phyloP scores from a whole-genome alignment of 129 eudicot genomes.

The Calendula officinalis region DNA sequence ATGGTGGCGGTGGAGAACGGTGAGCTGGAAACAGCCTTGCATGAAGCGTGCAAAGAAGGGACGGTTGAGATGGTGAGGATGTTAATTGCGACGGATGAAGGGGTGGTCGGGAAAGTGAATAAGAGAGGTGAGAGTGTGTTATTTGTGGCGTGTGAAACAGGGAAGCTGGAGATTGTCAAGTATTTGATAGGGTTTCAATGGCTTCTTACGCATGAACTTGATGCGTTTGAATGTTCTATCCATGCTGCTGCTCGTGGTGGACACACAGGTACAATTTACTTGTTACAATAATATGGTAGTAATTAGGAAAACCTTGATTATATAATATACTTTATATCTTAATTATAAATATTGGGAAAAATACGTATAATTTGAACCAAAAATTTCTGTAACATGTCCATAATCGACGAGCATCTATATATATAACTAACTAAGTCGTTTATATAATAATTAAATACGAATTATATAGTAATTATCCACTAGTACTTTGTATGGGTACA shows the following conservation, averaged over 20 bases:
- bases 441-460: too few species aligned
- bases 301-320: too few species aligned
- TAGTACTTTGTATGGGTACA: too few species aligned
- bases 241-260: conserved; percentile 64
- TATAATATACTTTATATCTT: too few species aligned
- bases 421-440: too few species aligned
- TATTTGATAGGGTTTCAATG: conserved; percentile 31
- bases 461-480: too few species aligned
- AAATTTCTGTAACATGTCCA: too few species aligned
- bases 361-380: too few species aligned
- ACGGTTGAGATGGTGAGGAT: conserved; percentile 29
- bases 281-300: too few species aligned
- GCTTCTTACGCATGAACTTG: conserved; percentile 48
- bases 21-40: conserved; percentile 49
- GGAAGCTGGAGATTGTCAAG: conserved; percentile 49
- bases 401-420: too few species aligned
- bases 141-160: conserved; percentile 48
- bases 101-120: conserved; percentile 42
- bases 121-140: conserved; percentile 44
- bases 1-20: conserved; percentile 39
- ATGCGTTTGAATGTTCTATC: conserved; percentile 40
- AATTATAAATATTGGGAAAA: too few species aligned
- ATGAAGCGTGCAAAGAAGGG: conserved; percentile 60
- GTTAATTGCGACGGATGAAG: conserved; percentile 30
- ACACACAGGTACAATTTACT: conserved; percentile 37